Conservation (phyloP, 2,329 filamentous ascomycete genomes). For the Pestalotiopsis fici region DNA sequence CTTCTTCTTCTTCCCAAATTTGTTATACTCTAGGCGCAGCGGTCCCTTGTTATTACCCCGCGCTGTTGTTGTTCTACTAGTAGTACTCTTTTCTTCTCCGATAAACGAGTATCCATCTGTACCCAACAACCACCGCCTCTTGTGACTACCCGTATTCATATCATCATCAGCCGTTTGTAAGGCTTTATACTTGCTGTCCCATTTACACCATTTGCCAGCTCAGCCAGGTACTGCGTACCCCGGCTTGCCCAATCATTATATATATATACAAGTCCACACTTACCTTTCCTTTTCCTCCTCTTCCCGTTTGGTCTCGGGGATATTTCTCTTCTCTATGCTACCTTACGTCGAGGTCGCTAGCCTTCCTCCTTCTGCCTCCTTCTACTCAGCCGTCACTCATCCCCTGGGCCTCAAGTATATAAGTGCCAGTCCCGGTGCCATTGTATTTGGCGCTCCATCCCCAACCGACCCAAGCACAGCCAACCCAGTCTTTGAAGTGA, state of each 20-base stretch:
- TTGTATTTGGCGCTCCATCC: constrained; percentile 40
- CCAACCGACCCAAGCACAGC: constrained; percentile 21
- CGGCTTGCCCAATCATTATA: not conserved
- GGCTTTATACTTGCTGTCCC: constrained; percentile 5
- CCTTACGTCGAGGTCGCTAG: constrained; percentile 69
- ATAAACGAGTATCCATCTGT: too few species aligned
- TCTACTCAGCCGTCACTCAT: constrained; percentile 78
- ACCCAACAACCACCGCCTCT: not conserved
- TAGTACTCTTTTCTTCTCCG: not conserved
- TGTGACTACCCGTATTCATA: not conserved
- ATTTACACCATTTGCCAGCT: not conserved
- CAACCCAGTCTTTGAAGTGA: constrained; percentile 43
- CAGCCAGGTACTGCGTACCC: too few species aligned
- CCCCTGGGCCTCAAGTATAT: constrained; percentile 77
- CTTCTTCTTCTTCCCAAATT: not conserved
- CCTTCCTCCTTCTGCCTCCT: constrained; percentile 77
- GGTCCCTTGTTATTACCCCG: not conserved
- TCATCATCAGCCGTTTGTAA: constrained; percentile 17
- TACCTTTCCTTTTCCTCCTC: not conserved
- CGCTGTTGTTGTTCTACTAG: not conserved
- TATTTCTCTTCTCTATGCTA: constrained; percentile 34
- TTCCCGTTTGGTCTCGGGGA: constrained; percentile 6
- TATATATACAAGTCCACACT: not conserved
- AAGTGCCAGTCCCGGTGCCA: constrained; percentile 35
- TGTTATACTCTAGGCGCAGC: not conserved